Conservation (phyloP, 371 early-diverging fungal genomes). For the Parasitella parasitica region DNA sequence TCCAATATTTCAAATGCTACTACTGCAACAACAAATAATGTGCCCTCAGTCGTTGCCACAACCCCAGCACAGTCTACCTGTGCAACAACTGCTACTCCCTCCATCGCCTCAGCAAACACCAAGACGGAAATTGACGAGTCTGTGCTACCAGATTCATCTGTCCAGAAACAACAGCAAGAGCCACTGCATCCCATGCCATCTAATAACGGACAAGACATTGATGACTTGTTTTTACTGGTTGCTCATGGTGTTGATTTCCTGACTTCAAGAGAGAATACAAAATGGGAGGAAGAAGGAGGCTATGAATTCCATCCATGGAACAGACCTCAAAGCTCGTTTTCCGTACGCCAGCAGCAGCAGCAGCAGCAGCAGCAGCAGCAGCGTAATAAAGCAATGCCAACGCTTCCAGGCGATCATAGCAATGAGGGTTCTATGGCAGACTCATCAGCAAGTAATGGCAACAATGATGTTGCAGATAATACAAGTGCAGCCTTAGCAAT, state of each 20-base stretch:
- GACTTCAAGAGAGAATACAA: conserved; percentile 35
- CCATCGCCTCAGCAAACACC: neutral
- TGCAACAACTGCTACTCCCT: neutral
- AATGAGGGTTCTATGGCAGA: neutral
- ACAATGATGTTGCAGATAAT: neutral
- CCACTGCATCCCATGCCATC: conserved; percentile 11
- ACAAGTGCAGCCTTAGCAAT: conserved; percentile 1
- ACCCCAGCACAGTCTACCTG: neutral
- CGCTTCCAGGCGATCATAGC: neutral
- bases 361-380: neutral
- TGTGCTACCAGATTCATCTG: neutral
- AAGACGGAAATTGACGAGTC: neutral
- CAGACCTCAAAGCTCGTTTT: conserved; percentile 45
- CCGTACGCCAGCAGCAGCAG: conserved; percentile 24
- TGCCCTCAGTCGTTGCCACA: neutral
- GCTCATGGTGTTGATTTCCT: conserved; percentile 49
- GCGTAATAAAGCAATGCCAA: neutral
- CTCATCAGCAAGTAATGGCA: neutral
- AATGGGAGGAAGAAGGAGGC: conserved; percentile 54
- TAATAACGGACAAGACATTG: conserved; percentile 17
- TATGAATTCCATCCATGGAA: conserved; percentile 56
- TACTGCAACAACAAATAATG: neutral
- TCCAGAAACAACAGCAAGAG: neutral
- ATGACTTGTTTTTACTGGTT: conserved; percentile 35
- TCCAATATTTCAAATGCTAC: conserved; percentile 6